A percentile compares a stretch with the other conserved stretches of the same genome.
Evolutionary conservation across 1,284 basidiomycete genomes (phyloP).

Genomic region (Trichosporon inkin): DNA sequence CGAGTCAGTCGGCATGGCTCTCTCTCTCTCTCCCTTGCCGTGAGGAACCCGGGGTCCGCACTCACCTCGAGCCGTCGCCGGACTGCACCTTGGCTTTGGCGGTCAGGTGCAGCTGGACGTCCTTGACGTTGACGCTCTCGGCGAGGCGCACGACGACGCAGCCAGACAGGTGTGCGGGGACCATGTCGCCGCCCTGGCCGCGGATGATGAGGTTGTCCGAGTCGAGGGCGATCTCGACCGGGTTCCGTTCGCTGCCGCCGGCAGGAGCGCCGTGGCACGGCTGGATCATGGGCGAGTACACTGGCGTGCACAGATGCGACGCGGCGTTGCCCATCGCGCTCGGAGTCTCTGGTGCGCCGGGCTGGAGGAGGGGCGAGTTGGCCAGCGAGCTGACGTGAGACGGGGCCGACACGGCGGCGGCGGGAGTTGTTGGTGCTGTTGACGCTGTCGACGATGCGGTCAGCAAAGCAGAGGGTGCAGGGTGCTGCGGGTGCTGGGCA

Average conservation of each 20-base stretch:
- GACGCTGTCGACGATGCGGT: neutral
- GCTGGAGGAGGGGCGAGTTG: neutral
- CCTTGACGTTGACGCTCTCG: slow-evolving; percentile 77
- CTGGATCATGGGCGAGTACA: neutral
- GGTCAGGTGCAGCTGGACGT: slow-evolving; percentile 74
- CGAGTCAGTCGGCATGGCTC: slow-evolving; percentile 16
- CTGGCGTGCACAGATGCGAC: neutral
- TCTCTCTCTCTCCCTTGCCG: neutral
- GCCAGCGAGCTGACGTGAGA: neutral
- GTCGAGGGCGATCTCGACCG: slow-evolving; percentile 70
- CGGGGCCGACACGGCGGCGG: too few species aligned
- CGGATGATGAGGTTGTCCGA: slow-evolving; percentile 65
- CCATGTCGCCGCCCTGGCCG: slow-evolving; percentile 76
- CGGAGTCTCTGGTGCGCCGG: neutral
- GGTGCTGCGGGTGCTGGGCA: neutral
- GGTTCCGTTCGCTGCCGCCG: slow-evolving; percentile 20
- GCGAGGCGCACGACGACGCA: slow-evolving; percentile 70
- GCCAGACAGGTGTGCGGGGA: slow-evolving; percentile 63
- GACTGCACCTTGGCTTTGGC: slow-evolving; percentile 74
- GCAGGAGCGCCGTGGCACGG: neutral
- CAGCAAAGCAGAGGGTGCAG: neutral
- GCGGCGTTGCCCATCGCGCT: neutral
- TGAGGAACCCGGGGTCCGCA: too few species aligned
- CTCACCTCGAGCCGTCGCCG: slow-evolving; percentile 63
- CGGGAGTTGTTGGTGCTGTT: neutral